These are phyloP conservation scores for Pascua sp. DNA, from an alignment of 1,284 basidiomycete species.

Conservation along the genomic window DNA sequence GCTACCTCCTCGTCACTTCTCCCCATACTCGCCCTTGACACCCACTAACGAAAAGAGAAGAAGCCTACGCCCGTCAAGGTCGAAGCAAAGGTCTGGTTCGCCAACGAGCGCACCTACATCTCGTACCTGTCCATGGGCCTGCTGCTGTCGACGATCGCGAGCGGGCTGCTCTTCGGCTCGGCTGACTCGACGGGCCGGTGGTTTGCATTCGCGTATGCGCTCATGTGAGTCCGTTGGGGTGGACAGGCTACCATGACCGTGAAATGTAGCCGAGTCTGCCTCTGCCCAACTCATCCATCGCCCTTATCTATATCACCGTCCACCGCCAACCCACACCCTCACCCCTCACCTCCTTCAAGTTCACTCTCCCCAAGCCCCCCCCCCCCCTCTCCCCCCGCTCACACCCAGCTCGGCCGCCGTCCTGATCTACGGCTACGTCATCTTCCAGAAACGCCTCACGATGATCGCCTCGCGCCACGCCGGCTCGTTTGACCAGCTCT, in stretches of 20 bases:
- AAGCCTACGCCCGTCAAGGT: constrained; percentile 84
- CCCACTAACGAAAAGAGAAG: constrained; percentile 56
- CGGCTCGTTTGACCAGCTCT: constrained; percentile 80
- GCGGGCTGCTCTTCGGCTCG: constrained; percentile 60
- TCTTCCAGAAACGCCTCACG: constrained; percentile 85
- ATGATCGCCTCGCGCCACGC: constrained; percentile 87
- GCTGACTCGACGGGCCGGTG: constrained; percentile 66
- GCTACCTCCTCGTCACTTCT: too few species aligned
- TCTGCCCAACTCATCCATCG: too few species aligned
- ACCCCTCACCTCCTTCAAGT: too few species aligned
- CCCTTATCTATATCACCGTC: too few species aligned
- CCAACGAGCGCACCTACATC: constrained; percentile 95
- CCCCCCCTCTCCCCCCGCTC: too few species aligned
- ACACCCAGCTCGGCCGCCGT: constrained; percentile 40
- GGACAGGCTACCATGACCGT: too few species aligned
- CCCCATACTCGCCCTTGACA: not conserved
- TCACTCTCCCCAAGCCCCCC: not conserved
- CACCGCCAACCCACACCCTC: not conserved
- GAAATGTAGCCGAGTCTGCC: too few species aligned
- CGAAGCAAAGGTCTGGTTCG: constrained; percentile 98
- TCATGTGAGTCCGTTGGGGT: constrained; percentile 60
- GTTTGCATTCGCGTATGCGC: constrained; percentile 82
- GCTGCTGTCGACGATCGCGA: constrained; percentile 76
- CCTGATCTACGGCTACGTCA: constrained; percentile 71
- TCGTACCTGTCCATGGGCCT: constrained; percentile 84